A percentile compares a stretch with the other conserved stretches of the same genome.
Conservation (phyloP, 305 asterid genomes). For the Fraxinus sp. region DNA sequence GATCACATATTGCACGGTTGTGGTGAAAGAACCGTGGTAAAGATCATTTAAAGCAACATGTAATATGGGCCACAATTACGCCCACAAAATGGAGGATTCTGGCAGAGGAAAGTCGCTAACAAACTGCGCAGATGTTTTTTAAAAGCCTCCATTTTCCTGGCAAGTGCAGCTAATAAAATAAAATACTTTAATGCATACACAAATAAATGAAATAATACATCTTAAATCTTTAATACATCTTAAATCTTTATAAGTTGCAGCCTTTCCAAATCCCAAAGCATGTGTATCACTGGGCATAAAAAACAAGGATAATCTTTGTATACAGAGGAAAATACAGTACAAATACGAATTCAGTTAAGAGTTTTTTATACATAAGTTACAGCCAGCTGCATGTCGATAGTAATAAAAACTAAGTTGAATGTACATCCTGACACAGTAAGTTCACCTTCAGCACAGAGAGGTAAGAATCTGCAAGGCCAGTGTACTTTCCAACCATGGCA, state of each 20-base stretch:
- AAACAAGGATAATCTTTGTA: neutral
- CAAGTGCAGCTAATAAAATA: neutral
- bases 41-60: neutral
- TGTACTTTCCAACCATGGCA: constrained; percentile 96
- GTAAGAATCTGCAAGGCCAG: constrained; percentile 84
- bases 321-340: neutral
- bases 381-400: neutral
- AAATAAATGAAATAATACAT: neutral
- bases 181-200: neutral
- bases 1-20: neutral
- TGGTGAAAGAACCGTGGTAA: neutral
- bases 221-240: neutral
- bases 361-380: neutral
- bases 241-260: neutral
- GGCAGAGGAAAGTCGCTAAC: neutral
- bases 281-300: neutral
- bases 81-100: neutral
- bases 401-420: neutral
- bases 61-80: neutral
- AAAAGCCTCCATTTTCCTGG: neutral
- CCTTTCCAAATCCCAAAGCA: neutral
- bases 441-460: constrained; percentile 85
- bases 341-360: neutral
- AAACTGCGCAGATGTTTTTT: neutral
- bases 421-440: neutral